Percentiles rank a stretch among this genome's conserved stretches.
Conservation (phyloP, 2,329 filamentous ascomycete species). For the Penicillium sp. region DNA sequence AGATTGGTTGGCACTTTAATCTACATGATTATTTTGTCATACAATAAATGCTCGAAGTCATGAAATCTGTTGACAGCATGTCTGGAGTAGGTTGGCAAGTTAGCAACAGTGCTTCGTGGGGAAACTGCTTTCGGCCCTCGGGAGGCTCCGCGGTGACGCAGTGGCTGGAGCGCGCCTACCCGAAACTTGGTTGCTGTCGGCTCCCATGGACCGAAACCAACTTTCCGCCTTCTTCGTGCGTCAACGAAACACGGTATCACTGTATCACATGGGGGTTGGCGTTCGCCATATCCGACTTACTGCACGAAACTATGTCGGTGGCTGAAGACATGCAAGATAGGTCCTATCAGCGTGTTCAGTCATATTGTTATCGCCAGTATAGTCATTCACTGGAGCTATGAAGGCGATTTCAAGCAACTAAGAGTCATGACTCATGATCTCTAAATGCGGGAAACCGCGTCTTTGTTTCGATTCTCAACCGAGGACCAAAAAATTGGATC, state of each 20-base stretch:
- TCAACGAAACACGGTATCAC: neutral
- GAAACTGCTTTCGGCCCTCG: neutral
- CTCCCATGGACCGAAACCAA: neutral
- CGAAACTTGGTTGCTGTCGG: slow-evolving; percentile 1
- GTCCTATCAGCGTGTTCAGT: neutral
- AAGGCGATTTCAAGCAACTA: neutral
- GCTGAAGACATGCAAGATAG: neutral
- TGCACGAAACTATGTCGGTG: neutral
- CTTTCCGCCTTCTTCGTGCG: neutral
- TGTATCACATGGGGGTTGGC: neutral
- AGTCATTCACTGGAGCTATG: neutral
- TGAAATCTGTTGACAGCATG: neutral
- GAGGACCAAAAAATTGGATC: no score
- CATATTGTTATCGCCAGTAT: neutral
- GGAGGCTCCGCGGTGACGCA: neutral
- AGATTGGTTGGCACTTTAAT: neutral
- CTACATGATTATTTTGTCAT: neutral
- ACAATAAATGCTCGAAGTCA: neutral
- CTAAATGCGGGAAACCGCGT: neutral
- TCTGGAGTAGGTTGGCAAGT: neutral
- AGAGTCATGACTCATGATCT: neutral
- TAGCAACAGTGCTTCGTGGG: neutral
- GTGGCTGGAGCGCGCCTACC: neutral
- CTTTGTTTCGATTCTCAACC: neutral
- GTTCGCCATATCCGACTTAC: neutral